Evolutionary conservation across 768 basidiomycete genomes (phyloP).

Genomic region (Phlegmacium glaucopus): DNA sequence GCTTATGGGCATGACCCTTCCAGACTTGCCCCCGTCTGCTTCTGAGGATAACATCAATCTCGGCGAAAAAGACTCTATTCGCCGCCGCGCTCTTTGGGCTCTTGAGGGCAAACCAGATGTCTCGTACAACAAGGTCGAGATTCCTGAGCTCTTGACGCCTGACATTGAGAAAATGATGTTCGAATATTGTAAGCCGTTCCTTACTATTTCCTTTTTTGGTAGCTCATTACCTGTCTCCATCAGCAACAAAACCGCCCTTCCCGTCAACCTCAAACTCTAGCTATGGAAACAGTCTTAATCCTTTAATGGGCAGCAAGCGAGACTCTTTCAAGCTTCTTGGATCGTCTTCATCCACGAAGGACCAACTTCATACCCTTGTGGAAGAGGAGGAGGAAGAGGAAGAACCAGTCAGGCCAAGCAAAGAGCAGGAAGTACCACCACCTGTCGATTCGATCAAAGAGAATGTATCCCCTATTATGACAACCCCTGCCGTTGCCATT

Average conservation of each 20-base stretch:
- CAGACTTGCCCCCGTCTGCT: slow-evolving; percentile 57
- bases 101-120: slow-evolving; percentile 81
- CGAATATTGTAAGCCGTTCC: slow-evolving; percentile 58
- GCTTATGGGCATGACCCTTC: slow-evolving; percentile 79
- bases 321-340: slow-evolving; percentile 78
- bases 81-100: slow-evolving; percentile 80
- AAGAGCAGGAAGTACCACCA: slow-evolving; percentile 18
- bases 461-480: slow-evolving; percentile 13
- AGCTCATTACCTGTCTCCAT: slow-evolving; percentile 8
- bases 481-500: slow-evolving; percentile 28
- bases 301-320: slow-evolving; percentile 57
- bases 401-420: slow-evolving; percentile 16
- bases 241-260: slow-evolving; percentile 62
- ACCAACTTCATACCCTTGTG: slow-evolving; percentile 73
- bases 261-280: slow-evolving; percentile 44
- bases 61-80: slow-evolving; percentile 74
- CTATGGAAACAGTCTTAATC: slow-evolving; percentile 33
- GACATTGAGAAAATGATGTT: slow-evolving; percentile 53
- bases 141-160: slow-evolving; percentile 70
- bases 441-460: slow-evolving; percentile 24
- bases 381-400: slow-evolving; percentile 90
- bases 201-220: slow-evolving; percentile 4
- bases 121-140: slow-evolving; percentile 74
- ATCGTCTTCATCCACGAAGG: slow-evolving; percentile 62
- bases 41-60: slow-evolving; percentile 67